These are phyloP conservation scores for Cenchrus fungigraminus DNA, from an alignment of 176 grass and related monocot species.

Conservation along the genomic window DNA sequence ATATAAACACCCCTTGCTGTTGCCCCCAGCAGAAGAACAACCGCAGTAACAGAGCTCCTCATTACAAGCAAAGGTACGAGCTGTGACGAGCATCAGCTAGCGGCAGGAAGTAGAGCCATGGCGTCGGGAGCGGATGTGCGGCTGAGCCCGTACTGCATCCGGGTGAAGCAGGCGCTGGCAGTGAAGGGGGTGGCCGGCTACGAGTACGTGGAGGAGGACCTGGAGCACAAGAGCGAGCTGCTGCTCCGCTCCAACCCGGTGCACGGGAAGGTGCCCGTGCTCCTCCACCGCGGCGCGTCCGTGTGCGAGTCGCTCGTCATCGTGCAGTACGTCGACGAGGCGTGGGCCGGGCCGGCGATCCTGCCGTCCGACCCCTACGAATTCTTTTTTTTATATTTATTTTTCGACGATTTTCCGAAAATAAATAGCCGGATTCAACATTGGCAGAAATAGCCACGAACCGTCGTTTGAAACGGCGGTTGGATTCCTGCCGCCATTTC, in stretches of 20 bases:
- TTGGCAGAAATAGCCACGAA: too few relatives aligned
- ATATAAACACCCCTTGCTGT: neutral
- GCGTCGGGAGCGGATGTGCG: constrained; percentile 26
- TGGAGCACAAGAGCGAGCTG: constrained; percentile 41
- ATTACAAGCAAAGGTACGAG: neutral
- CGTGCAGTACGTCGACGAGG: constrained; percentile 51
- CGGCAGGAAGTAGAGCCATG: neutral
- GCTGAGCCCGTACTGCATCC: constrained; percentile 40
- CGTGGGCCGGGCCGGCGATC: neutral
- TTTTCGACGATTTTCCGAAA: too few relatives aligned
- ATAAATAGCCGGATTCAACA: too few relatives aligned
- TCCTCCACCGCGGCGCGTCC: constrained; percentile 46
- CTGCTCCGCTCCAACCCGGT: constrained; percentile 45
- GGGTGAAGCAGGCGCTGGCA: constrained; percentile 27
- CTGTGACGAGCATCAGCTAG: too few relatives aligned
- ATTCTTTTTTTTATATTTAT: too few relatives aligned
- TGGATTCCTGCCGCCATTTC: too few relatives aligned
- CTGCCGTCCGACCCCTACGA: constrained; percentile 27
- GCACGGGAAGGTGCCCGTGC: constrained; percentile 51
- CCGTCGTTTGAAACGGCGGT: too few relatives aligned
- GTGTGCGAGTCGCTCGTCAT: constrained; percentile 55
- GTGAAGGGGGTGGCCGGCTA: constrained; percentile 34
- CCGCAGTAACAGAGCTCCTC: neutral
- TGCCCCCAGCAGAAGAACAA: neutral
- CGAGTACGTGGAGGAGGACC: constrained; percentile 41